Evolutionary conservation across 1,284 basidiomycete genomes (phyloP).

Genomic region (Moesziomyces antarcticus): DNA sequence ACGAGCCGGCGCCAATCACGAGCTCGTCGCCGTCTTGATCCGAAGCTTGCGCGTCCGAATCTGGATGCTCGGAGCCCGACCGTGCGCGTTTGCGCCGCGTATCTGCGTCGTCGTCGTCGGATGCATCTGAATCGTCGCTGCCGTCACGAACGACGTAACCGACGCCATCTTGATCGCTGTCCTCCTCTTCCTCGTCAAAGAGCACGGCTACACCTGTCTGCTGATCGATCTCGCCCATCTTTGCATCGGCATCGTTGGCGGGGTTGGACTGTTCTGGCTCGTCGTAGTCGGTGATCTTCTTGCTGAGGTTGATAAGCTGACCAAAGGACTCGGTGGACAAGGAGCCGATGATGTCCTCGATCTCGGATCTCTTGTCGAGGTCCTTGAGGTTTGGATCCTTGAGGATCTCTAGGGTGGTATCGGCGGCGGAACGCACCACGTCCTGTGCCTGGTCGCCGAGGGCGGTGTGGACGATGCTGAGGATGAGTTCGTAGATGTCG

Average conservation of each 20-base stretch:
- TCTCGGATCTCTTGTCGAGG: conserved; percentile 96
- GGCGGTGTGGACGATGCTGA: conserved; percentile 75
- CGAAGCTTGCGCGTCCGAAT: conserved; percentile 72
- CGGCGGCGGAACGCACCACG: conserved; percentile 91
- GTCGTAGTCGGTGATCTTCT: conserved; percentile 96
- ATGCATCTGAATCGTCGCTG: conserved; percentile 77
- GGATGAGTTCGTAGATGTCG: conserved; percentile 92
- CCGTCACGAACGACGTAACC: conserved; percentile 78
- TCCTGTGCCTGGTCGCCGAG: conserved; percentile 96
- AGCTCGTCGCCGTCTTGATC: conserved; percentile 78
- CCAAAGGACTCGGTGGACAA: conserved; percentile 82
- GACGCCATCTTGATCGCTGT: conserved; percentile 88
- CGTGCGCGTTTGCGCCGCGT: conserved; percentile 70
- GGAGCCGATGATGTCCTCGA: conserved; percentile 81
- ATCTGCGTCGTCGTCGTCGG: conserved; percentile 73
- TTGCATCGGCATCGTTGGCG: conserved; percentile 74
- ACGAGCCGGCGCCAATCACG: conserved; percentile 46
- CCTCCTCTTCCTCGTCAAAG: conserved; percentile 74
- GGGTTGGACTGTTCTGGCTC: conserved; percentile 72
- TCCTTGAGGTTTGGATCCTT: conserved; percentile 93
- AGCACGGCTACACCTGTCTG: conserved; percentile 68
- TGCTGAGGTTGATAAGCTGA: conserved; percentile 85
- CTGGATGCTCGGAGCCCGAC: neutral
- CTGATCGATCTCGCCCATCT: conserved; percentile 83
- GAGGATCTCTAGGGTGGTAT: conserved; percentile 86